Evolutionary conservation across 495 filamentous ascomycete species (phyloP), one percentile per base, ranked within the genome.

Genomic region (Aspergillus carlsbadensis): DNA sequence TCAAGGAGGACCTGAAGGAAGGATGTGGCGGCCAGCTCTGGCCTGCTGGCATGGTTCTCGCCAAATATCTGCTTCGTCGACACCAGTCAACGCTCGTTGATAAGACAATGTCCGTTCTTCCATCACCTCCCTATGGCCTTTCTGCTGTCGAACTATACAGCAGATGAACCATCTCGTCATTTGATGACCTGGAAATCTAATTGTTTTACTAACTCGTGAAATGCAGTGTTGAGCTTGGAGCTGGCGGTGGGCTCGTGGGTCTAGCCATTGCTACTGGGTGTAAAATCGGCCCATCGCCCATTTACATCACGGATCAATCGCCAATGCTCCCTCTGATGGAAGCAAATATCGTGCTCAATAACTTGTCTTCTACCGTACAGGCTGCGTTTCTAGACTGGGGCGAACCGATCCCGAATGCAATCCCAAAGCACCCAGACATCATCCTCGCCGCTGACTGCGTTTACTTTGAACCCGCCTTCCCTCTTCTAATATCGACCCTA

Each of bases 391-490:
- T 96, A 59, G 84, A 94, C 61, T 97, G 92, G 92, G 81, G 81
- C 4, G 65, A 70, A 40, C 67, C 68, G n/a, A 48, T 73, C 45
- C 67, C 74, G 14, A 52, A 58, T 42, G 50, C 54, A 33, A 70
- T 78, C 11, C 76, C 76, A 11, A 35, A 56, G 24, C 63, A 67
- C 67, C 88, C 91, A 11, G 85, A 94, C 58, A 76, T 93, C 39
- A 84, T 98, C 53, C 81, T 98, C 10, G 94, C 94, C 10, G 94
- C 92, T 6, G 94, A 98, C 69, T 98, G 94, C 75, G 91, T 96
- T 46, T 98, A 98, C 78, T 95, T 95, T 63, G 93, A 98, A 69
- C 91, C 93, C 3, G 88, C 92, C 3, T 98, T 98, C 67, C 91
- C 92, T 40, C 78, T 96, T 26, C 78, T 98, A 31, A 78, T 92